Base-by-base conservation (phyloP, 1,139 yeast genomes). In the Geotrichum candidum region DNA sequence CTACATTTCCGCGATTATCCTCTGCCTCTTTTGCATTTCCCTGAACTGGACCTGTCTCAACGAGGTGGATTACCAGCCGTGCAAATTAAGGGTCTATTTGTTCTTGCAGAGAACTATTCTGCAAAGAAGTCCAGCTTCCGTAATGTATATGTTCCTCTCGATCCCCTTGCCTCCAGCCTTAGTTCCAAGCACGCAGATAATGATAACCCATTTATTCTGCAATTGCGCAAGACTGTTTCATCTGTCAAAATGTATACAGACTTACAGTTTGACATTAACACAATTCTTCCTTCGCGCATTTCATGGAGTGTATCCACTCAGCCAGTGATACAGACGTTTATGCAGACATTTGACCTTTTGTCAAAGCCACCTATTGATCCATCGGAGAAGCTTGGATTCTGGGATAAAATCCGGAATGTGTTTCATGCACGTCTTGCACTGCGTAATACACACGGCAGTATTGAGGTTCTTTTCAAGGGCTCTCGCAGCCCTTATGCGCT, bases 251-350 rank as follows among this genome's bases (percentile, higher is more conserved):
- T 88, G 61, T 89, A 78, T 69, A 82, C 91, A 0, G 86, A 86
- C 63, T 71, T 90, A 66, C 74, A 77, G 13, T 79, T 89, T 63
- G 78, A 77, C n/a, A 79, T 88, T 52, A 78, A 80, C 62, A 82
- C 95, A 0, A 76, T 78, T 23, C 73, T 74, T 9, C 86, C 94
- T 0, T 84, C 95, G 0, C 78, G 89, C 51, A 84, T 90, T 52
- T 84, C 89, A 0, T 91, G 97, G 96, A 96, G 96, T 31, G 85
- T 86, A 50, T 87, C 90, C 0, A 87, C 86, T 69, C 90, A 86
- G 68, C 92, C 96, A 50, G 94, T 91, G 1, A 81, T 92, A 51
- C 92, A 90, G 67, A 94, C 90, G 66, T 80, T 86, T 1, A 88
- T 88, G 86, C 77, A 85, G 61, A 87, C 85, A 63, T 81, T 91